Evolutionary conservation across 345 rosid genomes (phyloP), one percentile per base, ranked within the genome.

Genomic region (Pistacia vera): DNA sequence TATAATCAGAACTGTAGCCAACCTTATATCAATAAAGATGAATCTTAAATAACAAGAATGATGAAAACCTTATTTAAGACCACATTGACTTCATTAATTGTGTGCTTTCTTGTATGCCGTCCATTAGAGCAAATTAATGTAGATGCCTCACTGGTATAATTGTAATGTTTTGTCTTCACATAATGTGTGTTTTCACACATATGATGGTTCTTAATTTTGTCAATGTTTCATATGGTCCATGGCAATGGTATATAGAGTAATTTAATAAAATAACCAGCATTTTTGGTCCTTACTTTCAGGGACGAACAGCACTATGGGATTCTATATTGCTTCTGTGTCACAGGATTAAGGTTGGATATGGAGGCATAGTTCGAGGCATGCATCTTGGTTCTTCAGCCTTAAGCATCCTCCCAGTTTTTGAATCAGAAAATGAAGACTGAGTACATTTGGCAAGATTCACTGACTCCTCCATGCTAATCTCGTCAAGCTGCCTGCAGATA

Each of bases 231-330:
- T 36, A 28, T 20, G 56, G 11, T 20, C 56, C 49, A 17, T 25
- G 62, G 33, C 14, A 58, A 77, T 49, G 22, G 25, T 60, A 61
- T 5, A 52, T 4, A 38, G 3, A 41, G n/a, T 7, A 22, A 11
- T 18, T 5, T 30, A 55, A 14, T 48, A 58, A 74, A 41, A 78
- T n/a, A 58, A 46, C 16, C 70, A 28, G 55, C 13, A 25, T 18
- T n/a, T 61, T 77, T 75, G 41, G 52, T 58, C 61, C 64, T 74
- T 48, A 8, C 69, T 77, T 70, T 61, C 97, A 93, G 98, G 99
- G 99, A 77, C 84, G 99, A 71, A 90, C 97, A 44, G 93, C 97
- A 38, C 68, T 93, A 68, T 93, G 99, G 98, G 97, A 93, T 85
- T 84, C 98, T 20, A 82, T 93, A 75, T 78, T 93, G 84, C 85